Base-by-base conservation (phyloP, 2,329 filamentous ascomycete genomes). In the Corynespora cassiicola region DNA sequence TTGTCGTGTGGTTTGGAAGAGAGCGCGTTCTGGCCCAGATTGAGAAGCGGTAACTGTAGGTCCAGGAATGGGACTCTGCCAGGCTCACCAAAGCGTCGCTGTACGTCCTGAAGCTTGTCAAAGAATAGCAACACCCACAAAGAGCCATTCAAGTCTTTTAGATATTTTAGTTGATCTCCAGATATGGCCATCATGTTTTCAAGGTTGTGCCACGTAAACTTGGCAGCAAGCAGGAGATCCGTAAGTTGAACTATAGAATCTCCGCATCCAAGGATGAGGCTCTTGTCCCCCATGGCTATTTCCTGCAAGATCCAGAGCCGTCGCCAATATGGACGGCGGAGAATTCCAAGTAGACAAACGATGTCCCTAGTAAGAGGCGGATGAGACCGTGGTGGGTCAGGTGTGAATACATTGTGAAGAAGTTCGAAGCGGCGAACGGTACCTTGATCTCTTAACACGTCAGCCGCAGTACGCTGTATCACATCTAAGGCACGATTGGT, bases 1-100 rank as follows among this genome's bases (percentile, higher is more conserved):
- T 68, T 71, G 32, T 71, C 69, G 18, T 36, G 33, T 22, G 17
- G 8, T 17, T 24, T 28, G 3, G 21, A 34, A 11, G 36, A 21
- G n/a, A 20, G 29, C 6, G 36, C 36, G n/a, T 31, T 39, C n/a
- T 39, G 36, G 6, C 16, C 30, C 16, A 39, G 30, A 5, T 7
- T 24, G 17, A 39, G 30, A 11, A 39, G 16, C 5, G 31, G 37
- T 10, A 22, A 12, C 11, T 23, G 30, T 9, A 41, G 37, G 21
- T 30, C 31, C n/a, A 30, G 12, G 25, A 29, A 36, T 5, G 31
- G 29, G 9, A 24, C 16, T n/a, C n/a, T n/a, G n/a, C n/a, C n/a
- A n/a, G n/a, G n/a, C n/a, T n/a, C n/a, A n/a, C n/a, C n/a, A n/a
- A n/a, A n/a, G n/a, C n/a, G n/a, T n/a, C n/a, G n/a, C n/a, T n/a